phyloP scores from a whole-genome alignment of 2,329 filamentous ascomycete species.

The Neonectria coccinea region DNA sequence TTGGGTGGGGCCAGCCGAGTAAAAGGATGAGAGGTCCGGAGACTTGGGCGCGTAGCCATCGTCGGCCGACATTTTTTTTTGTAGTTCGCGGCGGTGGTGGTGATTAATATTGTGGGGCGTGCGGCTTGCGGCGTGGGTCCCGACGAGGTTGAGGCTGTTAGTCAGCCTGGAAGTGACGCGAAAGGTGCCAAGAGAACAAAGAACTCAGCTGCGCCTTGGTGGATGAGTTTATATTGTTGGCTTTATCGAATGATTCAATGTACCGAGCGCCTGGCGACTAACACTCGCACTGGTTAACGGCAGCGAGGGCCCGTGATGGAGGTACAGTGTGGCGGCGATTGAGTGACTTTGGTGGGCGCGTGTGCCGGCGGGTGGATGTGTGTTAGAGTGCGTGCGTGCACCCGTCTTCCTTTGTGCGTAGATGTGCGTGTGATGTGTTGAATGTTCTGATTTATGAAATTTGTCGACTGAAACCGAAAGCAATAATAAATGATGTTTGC shows the following conservation, averaged over 20 bases:
- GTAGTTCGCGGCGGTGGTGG: slow-evolving; percentile 30
- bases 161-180: slow-evolving; percentile 25
- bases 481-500: not conserved
- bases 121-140: slow-evolving; percentile 32
- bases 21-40: slow-evolving; percentile 69
- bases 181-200: slow-evolving; percentile 6
- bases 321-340: not conserved
- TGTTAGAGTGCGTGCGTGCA: slow-evolving; percentile 2
- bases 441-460: not conserved
- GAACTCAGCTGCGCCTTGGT: slow-evolving; percentile 2
- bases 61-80: slow-evolving; percentile 60
- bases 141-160: slow-evolving; percentile 17
- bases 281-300: not conserved
- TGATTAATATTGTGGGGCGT: slow-evolving; percentile 40
- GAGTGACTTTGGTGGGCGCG: slow-evolving; percentile 1
- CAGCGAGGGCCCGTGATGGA: not conserved
- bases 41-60: slow-evolving; percentile 69
- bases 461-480: not conserved
- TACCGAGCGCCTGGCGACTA: not conserved
- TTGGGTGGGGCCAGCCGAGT: slow-evolving; percentile 54
- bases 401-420: slow-evolving; percentile 7
- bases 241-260: slow-evolving; percentile 7
- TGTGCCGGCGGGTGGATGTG: slow-evolving; percentile 7
- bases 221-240: not conserved
- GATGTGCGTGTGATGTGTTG: not conserved